Conservation (phyloP, 179 eudicot species). For the Beta macrorhiza region DNA sequence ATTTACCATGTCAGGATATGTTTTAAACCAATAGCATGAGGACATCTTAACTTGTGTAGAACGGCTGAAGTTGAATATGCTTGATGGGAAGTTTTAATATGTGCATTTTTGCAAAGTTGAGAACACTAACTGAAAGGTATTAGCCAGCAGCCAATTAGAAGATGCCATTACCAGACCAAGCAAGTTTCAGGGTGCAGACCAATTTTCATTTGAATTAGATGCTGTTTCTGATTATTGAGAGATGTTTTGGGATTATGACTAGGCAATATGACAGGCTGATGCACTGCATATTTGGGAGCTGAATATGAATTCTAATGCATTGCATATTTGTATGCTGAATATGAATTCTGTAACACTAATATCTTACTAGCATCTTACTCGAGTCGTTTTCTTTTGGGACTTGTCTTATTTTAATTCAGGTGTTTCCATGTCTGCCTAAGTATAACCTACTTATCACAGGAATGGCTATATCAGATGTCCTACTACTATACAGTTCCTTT, state of each 20-base stretch:
- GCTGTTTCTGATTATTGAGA: background rate
- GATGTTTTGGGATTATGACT: background rate
- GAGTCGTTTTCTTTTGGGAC: background rate
- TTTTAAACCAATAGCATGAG: no score
- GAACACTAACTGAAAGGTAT: no score
- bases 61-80: no score
- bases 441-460: slow-evolving; percentile 34
- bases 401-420: background rate
- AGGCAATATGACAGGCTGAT: background rate
- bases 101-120: no score
- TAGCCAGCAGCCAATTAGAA: no score
- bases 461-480: slow-evolving; percentile 45
- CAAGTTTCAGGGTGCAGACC: no score
- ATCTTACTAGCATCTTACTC: background rate
- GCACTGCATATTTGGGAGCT: background rate
- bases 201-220: no score
- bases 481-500: slow-evolving; percentile 51
- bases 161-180: no score
- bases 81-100: no score
- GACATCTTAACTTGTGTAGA: no score
- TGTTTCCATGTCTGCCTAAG: background rate
- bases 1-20: no score
- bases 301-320: background rate
- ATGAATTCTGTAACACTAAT: background rate
- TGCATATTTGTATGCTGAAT: background rate